Conservation (phyloP, 305 asterid species). For the Plantago coronopus region DNA sequence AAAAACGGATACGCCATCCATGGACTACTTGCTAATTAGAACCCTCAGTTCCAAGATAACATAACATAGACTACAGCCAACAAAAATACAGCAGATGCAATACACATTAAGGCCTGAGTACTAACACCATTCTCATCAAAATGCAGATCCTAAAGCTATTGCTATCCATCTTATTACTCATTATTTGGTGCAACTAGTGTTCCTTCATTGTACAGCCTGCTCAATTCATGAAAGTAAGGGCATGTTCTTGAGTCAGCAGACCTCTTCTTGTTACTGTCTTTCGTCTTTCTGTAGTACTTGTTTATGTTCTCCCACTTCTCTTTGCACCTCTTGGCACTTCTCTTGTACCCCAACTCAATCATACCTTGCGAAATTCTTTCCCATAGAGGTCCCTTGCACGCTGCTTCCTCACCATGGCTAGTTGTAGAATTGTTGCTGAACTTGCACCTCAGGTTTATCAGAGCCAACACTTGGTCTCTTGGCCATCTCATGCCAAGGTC, state of each 20-base stretch:
- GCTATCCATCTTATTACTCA: neutral
- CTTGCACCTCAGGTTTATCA: constrained; percentile 61
- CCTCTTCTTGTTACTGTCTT: constrained; percentile 72
- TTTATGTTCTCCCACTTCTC: constrained; percentile 93
- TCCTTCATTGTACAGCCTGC: constrained; percentile 52
- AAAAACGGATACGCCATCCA: too few relatives aligned
- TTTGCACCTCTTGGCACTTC: constrained; percentile 73
- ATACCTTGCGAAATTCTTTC: constrained; percentile 72
- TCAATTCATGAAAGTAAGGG: constrained; percentile 72
- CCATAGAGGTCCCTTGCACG: constrained; percentile 61
- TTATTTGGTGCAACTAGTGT: constrained; percentile 24
- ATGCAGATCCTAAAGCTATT: neutral
- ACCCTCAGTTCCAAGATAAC: neutral
- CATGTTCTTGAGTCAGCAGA: constrained; percentile 70
- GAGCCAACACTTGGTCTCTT: constrained; percentile 61
- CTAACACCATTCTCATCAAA: constrained; percentile 1
- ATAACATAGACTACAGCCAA: neutral
- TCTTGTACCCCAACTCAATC: constrained; percentile 61
- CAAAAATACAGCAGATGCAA: neutral
- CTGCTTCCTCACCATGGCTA: constrained; percentile 16
- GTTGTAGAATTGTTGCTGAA: constrained; percentile 9
- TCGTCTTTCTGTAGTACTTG: constrained; percentile 73
- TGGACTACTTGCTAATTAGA: too few relatives aligned
- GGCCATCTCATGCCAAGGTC: constrained; percentile 68
- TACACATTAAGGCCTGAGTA: neutral